Conservation (phyloP, 2,329 filamentous ascomycete genomes). For the Cladosporium austrohemisphaericum region DNA sequence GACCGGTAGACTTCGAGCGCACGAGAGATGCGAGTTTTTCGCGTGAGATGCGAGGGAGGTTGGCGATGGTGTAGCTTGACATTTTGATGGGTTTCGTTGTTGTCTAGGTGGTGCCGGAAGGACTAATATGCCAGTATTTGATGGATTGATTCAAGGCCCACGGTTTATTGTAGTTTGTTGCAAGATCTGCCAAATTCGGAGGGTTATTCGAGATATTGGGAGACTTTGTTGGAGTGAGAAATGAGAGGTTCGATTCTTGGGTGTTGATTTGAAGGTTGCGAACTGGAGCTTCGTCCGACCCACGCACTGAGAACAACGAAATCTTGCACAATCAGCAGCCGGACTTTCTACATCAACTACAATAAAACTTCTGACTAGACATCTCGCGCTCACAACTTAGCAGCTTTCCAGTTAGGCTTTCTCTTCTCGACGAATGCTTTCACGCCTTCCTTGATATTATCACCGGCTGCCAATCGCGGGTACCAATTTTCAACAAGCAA, state of each 20-base stretch:
- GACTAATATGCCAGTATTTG: no score
- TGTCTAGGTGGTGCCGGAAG: no score
- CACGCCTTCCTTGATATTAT: conserved; percentile 73
- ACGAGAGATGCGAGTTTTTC: conserved; percentile 65
- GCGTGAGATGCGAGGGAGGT: conserved; percentile 64
- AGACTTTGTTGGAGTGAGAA: no score
- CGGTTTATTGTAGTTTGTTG: no score
- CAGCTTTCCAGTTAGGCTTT: conserved; percentile 61
- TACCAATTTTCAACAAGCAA: conserved; percentile 58
- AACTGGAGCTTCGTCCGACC: no score
- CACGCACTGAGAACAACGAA: no score
- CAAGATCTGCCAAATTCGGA: no score
- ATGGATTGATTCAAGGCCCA: no score
- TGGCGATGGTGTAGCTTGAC: conserved; percentile 52
- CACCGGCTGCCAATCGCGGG: conserved; percentile 57
- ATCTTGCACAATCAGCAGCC: no score
- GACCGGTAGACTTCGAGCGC: conserved; percentile 29
- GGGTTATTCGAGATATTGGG: no score
- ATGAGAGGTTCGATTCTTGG: neutral
- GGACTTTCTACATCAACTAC: no score
- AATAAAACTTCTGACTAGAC: no score
- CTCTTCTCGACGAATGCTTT: conserved; percentile 73
- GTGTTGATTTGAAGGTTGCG: neutral
- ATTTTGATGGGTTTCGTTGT: conserved; percentile 25
- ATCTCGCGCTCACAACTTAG: conserved; percentile 27